These are phyloP conservation scores for Colletotrichum cordylinicola DNA, from an alignment of 2,329 filamentous ascomycete species.

Conservation along the genomic window DNA sequence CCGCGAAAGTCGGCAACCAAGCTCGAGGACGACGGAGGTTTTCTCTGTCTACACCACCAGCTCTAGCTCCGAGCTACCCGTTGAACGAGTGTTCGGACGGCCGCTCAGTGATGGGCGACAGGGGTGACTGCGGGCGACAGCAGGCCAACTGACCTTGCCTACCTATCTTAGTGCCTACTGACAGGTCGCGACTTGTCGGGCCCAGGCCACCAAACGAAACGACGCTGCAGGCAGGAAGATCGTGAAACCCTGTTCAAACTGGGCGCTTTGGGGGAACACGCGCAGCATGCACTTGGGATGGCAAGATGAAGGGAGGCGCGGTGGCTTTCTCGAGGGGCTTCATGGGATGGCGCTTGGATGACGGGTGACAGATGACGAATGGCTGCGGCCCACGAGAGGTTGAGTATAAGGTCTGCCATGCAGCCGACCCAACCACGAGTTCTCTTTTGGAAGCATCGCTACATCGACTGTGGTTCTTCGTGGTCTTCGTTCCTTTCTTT, in stretches of 20 bases:
- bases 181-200: neutral
- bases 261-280: neutral
- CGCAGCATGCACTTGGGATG: neutral
- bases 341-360: slow-evolving; percentile 15
- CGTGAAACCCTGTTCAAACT: slow-evolving; percentile 21
- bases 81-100: slow-evolving; percentile 13
- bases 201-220: neutral
- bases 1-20: neutral
- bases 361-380: neutral
- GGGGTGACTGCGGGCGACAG: neutral
- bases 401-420: slow-evolving; percentile 13
- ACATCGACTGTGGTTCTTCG: slow-evolving; percentile 19
- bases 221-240: slow-evolving; percentile 5
- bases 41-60: neutral
- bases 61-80: neutral
- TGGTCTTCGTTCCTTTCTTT: slow-evolving; percentile 25
- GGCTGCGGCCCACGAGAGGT: neutral
- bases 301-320: neutral
- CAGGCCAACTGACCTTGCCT: neutral
- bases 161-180: neutral
- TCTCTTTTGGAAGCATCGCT: neutral
- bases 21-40: neutral
- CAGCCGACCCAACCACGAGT: neutral
- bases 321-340: neutral
- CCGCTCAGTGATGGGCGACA: slow-evolving; percentile 2